Evolutionary conservation across 306 rosid genomes (phyloP), one percentile per base, ranked within the genome.

Genomic region (Canavalia ensiformis): DNA sequence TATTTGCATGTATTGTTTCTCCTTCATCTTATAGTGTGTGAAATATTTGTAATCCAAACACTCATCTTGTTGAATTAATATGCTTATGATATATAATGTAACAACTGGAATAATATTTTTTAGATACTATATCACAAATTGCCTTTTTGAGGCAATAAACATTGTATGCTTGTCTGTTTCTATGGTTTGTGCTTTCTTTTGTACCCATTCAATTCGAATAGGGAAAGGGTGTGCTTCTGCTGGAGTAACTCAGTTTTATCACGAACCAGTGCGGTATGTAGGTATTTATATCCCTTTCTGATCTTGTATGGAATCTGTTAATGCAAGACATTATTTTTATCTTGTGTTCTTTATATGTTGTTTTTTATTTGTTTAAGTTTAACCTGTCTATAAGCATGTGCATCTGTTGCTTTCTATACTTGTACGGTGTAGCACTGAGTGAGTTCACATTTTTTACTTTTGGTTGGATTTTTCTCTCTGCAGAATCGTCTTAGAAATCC

Each of bases 141-240:
- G 87, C 87, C 80, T 78, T 75, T 60, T 79, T 35, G 41, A 58
- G 89, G 77, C 88, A 83, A 81, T 83, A 18, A 64, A 82, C 75
- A 64, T 76, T 77, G 81, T 80, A 59, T 87, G 77, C 49, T 60
- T 82, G 73, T 83, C 63, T 84, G 81, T 77, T 88, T 88, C 83
- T 87, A 69, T 92, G 77, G 93, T 83, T 78, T 79, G 76, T 90
- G 87, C 88, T 87, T 87, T 85, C 69, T 84, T 81, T 84, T 89
- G 93, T 84, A 87, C 90, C 91, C 89, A 86, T 90, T 90, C 90
- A 75, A 84, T 92, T 89, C 88, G 81, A 90, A 87, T 94, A 88
- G 94, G 97, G 87, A 89, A 91, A 88, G 92, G 92, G 88, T 91
- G 94, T 89, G 96, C 98, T 84, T 92, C 97, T 90, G 94, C 93